phyloP scores from a whole-genome alignment of 1,139 yeast genomes.

The Pichia inconspicua region DNA sequence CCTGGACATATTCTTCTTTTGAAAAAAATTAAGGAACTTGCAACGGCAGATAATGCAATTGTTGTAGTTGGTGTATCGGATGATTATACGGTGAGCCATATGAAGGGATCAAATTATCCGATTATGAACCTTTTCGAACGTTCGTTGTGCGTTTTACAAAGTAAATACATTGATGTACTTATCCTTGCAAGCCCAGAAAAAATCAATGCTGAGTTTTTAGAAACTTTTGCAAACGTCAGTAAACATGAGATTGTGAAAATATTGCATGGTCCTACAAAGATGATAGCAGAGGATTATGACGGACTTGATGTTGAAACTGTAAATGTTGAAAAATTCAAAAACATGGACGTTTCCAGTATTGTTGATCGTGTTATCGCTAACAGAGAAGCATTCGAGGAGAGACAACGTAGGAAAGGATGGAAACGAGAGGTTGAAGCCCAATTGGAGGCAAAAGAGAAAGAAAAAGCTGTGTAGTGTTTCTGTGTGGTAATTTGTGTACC shows the following conservation, averaged over 20 bases:
- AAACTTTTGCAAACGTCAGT: constrained; percentile 28
- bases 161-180: constrained; percentile 75
- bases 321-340: constrained; percentile 12
- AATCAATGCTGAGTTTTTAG: constrained; percentile 38
- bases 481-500: no score
- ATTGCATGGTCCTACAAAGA: constrained; percentile 56
- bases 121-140: constrained; percentile 86
- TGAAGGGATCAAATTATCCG: constrained; percentile 66
- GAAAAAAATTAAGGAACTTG: constrained; percentile 35
- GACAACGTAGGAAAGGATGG: constrained; percentile 76
- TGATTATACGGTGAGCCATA: constrained; percentile 48
- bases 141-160: constrained; percentile 78
- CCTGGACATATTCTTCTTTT: constrained; percentile 84
- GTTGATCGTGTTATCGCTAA: constrained; percentile 61
- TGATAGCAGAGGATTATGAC: constrained; percentile 36
- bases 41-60: constrained; percentile 28
- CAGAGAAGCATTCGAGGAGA: constrained; percentile 63
- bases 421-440: constrained; percentile 40
- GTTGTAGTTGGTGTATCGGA: constrained; percentile 68
- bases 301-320: constrained; percentile 26
- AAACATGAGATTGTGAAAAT: constrained; percentile 32
- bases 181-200: constrained; percentile 60
- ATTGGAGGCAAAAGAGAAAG: constrained; percentile 17
- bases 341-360: constrained; percentile 56
- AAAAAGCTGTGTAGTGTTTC: no score